phyloP scores from a whole-genome alignment of 176 grass and related monocot genomes.

The Aegilops tauschii region DNA sequence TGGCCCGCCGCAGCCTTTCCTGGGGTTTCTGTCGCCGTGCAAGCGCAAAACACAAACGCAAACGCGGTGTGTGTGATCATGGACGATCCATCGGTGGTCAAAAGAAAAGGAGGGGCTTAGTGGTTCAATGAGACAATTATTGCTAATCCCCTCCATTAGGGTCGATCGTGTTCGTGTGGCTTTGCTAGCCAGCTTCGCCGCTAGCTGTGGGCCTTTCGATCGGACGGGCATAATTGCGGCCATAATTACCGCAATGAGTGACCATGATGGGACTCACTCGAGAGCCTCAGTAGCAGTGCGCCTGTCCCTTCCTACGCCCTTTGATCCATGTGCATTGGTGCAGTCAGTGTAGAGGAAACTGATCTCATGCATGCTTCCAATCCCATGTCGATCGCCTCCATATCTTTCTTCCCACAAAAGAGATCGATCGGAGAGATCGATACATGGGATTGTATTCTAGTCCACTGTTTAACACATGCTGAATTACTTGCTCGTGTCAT shows the following conservation, averaged over 20 bases:
- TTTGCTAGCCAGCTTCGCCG: background rate
- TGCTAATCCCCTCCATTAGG: slow-evolving; percentile 32
- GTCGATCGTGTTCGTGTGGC: background rate
- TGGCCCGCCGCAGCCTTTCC: slow-evolving; percentile 46
- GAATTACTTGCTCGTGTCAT: background rate
- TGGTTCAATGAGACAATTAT: slow-evolving; percentile 38
- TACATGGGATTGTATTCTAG: background rate
- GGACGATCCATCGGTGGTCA: background rate
- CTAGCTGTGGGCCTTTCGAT: slow-evolving; percentile 22
- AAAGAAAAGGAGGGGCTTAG: background rate
- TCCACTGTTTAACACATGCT: background rate
- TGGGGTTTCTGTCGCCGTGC: slow-evolving; percentile 38
- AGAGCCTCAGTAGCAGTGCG: slow-evolving; percentile 15
- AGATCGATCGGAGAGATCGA: background rate
- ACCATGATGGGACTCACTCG: slow-evolving; percentile 45
- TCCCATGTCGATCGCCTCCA: too few relatives aligned
- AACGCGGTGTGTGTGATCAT: slow-evolving; percentile 4
- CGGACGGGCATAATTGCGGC: slow-evolving; percentile 31
- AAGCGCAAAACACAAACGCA: background rate
- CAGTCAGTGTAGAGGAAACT: slow-evolving; percentile 10
- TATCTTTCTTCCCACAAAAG: background rate
- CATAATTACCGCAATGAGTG: slow-evolving; percentile 47
- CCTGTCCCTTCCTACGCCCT: background rate
- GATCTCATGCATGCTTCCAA: slow-evolving; percentile 14
- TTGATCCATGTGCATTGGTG: slow-evolving; percentile 31